Evolutionary conservation across 768 basidiomycete species (phyloP).

Genomic region (Boletellus ananas): DNA sequence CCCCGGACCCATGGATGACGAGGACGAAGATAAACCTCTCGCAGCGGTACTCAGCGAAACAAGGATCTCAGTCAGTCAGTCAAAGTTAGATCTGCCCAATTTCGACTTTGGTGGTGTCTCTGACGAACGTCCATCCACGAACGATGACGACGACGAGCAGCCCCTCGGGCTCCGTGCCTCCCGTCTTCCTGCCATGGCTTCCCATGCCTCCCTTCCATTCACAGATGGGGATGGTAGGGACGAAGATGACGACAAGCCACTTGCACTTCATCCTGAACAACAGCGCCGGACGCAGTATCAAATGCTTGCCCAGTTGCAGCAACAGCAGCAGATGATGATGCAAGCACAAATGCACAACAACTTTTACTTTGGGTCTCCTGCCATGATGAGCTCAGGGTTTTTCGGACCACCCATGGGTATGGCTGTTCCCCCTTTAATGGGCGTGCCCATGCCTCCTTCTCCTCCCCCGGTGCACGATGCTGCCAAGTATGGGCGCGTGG

Average conservation of each 20-base stretch:
- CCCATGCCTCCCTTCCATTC: slow-evolving; percentile 25
- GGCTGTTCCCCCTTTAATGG: slow-evolving; percentile 46
- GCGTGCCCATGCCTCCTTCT: slow-evolving; percentile 40
- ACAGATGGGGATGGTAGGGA: slow-evolving; percentile 41
- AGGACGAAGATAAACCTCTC: slow-evolving; percentile 60
- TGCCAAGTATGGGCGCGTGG: slow-evolving; percentile 66
- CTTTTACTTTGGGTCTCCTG: slow-evolving; percentile 66
- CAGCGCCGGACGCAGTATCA: slow-evolving; percentile 62
- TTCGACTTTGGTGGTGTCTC: slow-evolving; percentile 38
- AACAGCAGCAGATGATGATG: slow-evolving; percentile 67
- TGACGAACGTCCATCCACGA: slow-evolving; percentile 15
- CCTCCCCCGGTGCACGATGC: slow-evolving; percentile 64
- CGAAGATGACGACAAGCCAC: slow-evolving; percentile 68
- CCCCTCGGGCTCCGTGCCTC: slow-evolving; percentile 71
- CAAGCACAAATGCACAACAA: slow-evolving; percentile 72
- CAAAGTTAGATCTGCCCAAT: slow-evolving; percentile 42
- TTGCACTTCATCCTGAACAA: slow-evolving; percentile 75
- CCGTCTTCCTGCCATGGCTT: slow-evolving; percentile 30
- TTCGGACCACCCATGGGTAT: slow-evolving; percentile 51
- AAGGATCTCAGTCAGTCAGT: slow-evolving; percentile 41
- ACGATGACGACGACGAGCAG: slow-evolving; percentile 58
- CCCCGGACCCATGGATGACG: slow-evolving; percentile 34
- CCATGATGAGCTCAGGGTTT: slow-evolving; percentile 69
- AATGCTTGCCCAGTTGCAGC: slow-evolving; percentile 42
- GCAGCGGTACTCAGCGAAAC: slow-evolving; percentile 52